Conservation (phyloP, 169 alveolate species). For the Theileria orientalis region DNA sequence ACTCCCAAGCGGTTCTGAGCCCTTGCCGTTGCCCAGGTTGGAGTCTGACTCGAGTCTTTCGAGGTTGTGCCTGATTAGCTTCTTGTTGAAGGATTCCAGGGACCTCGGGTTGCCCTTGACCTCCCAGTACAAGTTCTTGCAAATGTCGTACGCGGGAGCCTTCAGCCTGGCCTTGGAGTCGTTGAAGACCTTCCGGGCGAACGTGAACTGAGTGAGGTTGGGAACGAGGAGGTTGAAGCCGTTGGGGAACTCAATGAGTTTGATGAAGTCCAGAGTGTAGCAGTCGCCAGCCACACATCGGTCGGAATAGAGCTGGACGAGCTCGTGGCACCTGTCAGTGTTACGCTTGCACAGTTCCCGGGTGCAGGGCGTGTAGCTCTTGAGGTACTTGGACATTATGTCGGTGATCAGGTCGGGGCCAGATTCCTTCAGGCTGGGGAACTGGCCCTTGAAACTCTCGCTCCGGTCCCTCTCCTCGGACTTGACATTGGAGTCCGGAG, state of each 20-base stretch:
- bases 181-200: slow-evolving; percentile 16
- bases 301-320: neutral
- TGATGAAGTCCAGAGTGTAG: slow-evolving; percentile 23
- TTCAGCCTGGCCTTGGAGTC: slow-evolving; percentile 6
- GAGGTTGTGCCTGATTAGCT: neutral
- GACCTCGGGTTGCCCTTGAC: neutral
- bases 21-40: too few relatives aligned
- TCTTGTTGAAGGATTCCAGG: neutral
- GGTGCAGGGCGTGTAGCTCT: neutral
- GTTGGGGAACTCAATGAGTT: neutral
- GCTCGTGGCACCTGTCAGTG: neutral
- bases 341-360: slow-evolving; percentile 8
- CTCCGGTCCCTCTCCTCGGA: too few relatives aligned
- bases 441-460: too few relatives aligned
- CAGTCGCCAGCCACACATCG: slow-evolving; percentile 39
- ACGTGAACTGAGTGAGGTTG: slow-evolving; percentile 26
- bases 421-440: neutral
- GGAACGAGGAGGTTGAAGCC: slow-evolving; percentile 26
- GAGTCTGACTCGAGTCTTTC: neutral
- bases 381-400: neutral
- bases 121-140: neutral
- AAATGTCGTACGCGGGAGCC: neutral
- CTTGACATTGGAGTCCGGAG: too few relatives aligned
- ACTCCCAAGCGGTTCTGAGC: too few relatives aligned
- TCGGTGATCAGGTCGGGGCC: neutral